Evolutionary conservation across 139 green algal species (phyloP).

Genomic region (Closterium sp.): DNA sequence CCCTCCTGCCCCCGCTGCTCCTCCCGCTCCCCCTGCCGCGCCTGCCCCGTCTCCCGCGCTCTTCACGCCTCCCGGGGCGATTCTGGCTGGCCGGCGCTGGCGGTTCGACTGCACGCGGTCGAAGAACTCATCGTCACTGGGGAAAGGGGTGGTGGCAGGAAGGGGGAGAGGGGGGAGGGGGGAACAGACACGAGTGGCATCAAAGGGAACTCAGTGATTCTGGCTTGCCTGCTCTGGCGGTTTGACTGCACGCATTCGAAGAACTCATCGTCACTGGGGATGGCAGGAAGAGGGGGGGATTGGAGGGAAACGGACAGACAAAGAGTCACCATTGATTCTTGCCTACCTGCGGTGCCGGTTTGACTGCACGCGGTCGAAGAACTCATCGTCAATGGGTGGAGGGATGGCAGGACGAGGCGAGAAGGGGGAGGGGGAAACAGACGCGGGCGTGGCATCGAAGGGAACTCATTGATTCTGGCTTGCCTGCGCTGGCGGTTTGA

Average conservation of each 20-base stretch:
- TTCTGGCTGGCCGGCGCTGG: background rate
- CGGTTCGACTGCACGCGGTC: slow-evolving; percentile 15
- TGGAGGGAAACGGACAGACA: too few relatives aligned
- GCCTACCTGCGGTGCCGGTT: background rate
- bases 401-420: background rate
- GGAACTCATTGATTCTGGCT: background rate
- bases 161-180: background rate
- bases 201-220: background rate
- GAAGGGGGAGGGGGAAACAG: background rate
- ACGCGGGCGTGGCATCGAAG: background rate
- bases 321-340: too few relatives aligned
- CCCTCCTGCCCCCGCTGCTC: background rate
- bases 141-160: background rate
- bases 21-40: background rate
- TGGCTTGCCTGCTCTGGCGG: background rate
- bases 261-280: slow-evolving; percentile 54
- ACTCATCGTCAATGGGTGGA: slow-evolving; percentile 49
- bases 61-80: slow-evolving; percentile 25
- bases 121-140: slow-evolving; percentile 56
- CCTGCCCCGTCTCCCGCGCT: background rate
- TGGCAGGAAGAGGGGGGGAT: background rate
- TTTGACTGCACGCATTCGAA: slow-evolving; percentile 32
- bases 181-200: slow-evolving; percentile 5
- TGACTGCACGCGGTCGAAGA: slow-evolving; percentile 44
- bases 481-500: background rate